These are phyloP conservation scores for Solanum paucissectum DNA, from an alignment of 257 asterid species.

Conservation along the genomic window DNA sequence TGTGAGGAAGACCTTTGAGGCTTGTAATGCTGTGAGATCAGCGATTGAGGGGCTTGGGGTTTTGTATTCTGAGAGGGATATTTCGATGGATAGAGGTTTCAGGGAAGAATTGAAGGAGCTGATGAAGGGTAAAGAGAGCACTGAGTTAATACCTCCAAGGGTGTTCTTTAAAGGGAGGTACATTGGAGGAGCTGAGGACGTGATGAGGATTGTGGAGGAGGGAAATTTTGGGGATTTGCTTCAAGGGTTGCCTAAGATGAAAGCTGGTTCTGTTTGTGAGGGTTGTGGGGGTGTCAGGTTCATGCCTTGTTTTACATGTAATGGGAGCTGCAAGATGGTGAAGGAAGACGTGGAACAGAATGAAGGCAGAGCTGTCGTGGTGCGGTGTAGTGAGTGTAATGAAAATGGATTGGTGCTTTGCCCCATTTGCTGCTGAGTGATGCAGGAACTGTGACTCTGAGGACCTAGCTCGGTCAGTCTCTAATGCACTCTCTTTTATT, in stretches of 20 bases:
- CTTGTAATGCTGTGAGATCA: constrained; percentile 68
- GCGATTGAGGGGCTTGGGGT: constrained; percentile 51
- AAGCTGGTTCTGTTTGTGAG: constrained; percentile 46
- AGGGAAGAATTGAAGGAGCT: constrained; percentile 57
- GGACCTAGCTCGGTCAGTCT: constrained; percentile 3
- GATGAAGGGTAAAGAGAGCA: constrained; percentile 35
- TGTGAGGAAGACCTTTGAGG: constrained; percentile 78
- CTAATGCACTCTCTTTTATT: neutral
- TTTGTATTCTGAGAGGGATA: constrained; percentile 57
- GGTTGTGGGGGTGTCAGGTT: constrained; percentile 79
- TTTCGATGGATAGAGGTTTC: constrained; percentile 78
- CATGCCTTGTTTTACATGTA: constrained; percentile 66
- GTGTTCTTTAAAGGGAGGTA: constrained; percentile 72
- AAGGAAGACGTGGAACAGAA: constrained; percentile 4
- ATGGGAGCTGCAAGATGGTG: constrained; percentile 66
- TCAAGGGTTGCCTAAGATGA: constrained; percentile 44
- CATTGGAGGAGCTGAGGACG: constrained; percentile 74
- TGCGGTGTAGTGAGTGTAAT: constrained; percentile 58
- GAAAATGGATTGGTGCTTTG: constrained; percentile 80
- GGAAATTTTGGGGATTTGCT: constrained; percentile 48
- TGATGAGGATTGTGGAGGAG: constrained; percentile 54
- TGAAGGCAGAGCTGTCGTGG: constrained; percentile 22
- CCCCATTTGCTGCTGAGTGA: constrained; percentile 49
- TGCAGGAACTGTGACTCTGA: neutral
- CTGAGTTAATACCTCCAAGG: constrained; percentile 54